These are phyloP conservation scores for Hygrophoropsis aurantiaca DNA, from an alignment of 768 basidiomycete species.

Conservation along the genomic window DNA sequence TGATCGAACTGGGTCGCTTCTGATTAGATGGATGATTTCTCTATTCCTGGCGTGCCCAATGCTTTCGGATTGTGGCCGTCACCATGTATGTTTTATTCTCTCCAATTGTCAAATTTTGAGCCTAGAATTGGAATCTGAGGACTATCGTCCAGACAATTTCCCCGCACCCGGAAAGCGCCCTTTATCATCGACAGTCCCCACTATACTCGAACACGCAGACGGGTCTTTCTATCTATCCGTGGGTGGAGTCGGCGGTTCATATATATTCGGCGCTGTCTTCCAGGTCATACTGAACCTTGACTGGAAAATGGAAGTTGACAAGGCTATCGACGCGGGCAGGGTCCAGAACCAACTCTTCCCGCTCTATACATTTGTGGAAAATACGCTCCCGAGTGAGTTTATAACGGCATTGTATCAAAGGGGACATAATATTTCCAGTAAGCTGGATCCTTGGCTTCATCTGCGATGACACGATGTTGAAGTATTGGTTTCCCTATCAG, in stretches of 20 bases:
- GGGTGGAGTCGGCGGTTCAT: constrained; percentile 57
- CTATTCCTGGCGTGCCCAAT: constrained; percentile 52
- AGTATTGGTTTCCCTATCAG: neutral
- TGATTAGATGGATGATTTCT: constrained; percentile 54
- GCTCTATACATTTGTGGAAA: constrained; percentile 37
- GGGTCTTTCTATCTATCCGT: constrained; percentile 46
- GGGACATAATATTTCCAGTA: constrained; percentile 52
- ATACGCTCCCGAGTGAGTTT: constrained; percentile 37
- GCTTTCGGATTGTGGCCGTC: constrained; percentile 49
- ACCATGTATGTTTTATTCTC: constrained; percentile 33
- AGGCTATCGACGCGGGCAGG: constrained; percentile 51
- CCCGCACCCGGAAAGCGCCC: constrained; percentile 56
- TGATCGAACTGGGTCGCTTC: no score
- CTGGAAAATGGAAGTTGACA: constrained; percentile 51
- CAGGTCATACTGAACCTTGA: constrained; percentile 49
- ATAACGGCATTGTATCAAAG: constrained; percentile 36
- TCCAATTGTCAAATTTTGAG: no score
- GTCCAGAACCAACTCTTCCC: constrained; percentile 60
- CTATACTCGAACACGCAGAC: constrained; percentile 47
- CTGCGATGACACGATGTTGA: no score
- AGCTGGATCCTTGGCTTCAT: constrained; percentile 5
- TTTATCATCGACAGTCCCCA: constrained; percentile 53
- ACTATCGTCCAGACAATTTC: constrained; percentile 43
- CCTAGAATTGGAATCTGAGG: no score
- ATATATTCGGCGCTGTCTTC: constrained; percentile 56